Base-by-base conservation (phyloP, 148 eudicot species). In the Nepenthes mirabilis region DNA sequence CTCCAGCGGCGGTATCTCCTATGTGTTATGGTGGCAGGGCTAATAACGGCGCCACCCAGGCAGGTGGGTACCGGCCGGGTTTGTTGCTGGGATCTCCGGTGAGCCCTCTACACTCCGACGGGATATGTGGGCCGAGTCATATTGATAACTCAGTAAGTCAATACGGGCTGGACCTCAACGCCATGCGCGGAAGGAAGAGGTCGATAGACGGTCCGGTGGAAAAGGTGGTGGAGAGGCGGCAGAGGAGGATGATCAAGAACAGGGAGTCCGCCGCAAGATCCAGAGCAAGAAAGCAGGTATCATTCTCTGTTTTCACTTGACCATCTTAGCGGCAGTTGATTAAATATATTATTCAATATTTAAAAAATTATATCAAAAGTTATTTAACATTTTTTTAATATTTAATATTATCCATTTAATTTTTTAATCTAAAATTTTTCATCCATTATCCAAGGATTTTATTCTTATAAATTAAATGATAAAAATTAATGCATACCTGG, bases 181-280 rank as follows among this genome's bases (percentile, higher is more conserved):
- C 79, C n/a, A 69, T 81, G 65, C 74, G 87, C 2, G 87, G 81
- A 6, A 74, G 88, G 69, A 86, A 91, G 69, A 65, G 95, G 61
- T 74, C 67, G 1, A 58, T 83, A 6, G 96, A 91, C 45, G 87
- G 91, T 45, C 95, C 86, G 1, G 83, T 83, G 47, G 96, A 88
- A 79, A 82, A 77, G 64, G 98, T 86, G 61, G 96, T 86, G 55
- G 90, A 88, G 76, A 82, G 96, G 80, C 74, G 91, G 72, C 98
- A 88, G 65, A 69, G 88, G 64, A 79, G 96, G 72, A 87, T 87
- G 97, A 85, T 87, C 49, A 87, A 87, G 77, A 91, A 91, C 43
- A 57, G 97, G 47, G 95, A 88, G 68, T 91, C 98, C 0, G 98
- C 98, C 0, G 98, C 98, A 2, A 74, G 98, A 73, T 91, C 98